phyloP scores from a whole-genome alignment of 495 filamentous ascomycete genomes.

The Daldinia vernicosa region DNA sequence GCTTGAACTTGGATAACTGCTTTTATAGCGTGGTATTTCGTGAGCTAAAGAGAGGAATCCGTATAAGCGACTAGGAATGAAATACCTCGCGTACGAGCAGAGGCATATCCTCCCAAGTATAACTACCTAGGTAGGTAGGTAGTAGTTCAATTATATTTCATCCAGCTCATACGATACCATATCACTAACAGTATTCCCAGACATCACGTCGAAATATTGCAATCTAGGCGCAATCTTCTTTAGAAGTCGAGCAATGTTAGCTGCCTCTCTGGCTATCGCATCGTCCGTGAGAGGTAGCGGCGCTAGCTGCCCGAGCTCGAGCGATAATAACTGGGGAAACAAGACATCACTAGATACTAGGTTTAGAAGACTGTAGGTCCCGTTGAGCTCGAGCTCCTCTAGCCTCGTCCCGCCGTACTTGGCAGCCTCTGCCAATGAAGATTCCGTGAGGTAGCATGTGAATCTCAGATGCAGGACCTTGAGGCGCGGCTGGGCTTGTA shows the following conservation, averaged over 20 bases:
- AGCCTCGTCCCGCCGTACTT: not conserved
- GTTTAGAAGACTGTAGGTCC: not conserved
- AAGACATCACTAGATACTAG: not conserved
- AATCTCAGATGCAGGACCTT: not conserved
- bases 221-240: slow-evolving; percentile 3
- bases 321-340: not conserved
- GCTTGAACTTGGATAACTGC: not conserved
- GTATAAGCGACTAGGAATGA: not conserved
- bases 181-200: not conserved
- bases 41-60: not conserved
- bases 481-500: not conserved
- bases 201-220: slow-evolving; percentile 2
- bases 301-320: not conserved
- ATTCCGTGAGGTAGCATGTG: slow-evolving; percentile 2
- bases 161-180: not conserved
- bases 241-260: not conserved
- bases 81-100: not conserved
- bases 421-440: slow-evolving; percentile 3
- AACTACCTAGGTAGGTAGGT: too few relatives aligned
- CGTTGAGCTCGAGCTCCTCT: slow-evolving; percentile 1
- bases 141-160: not conserved
- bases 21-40: too few relatives aligned
- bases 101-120: not conserved
- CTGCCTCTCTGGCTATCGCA: not conserved
- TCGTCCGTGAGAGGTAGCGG: not conserved